Evolutionary conservation across 2,329 filamentous ascomycete genomes (phyloP).

Genomic region (Didymellaceae sp.): DNA sequence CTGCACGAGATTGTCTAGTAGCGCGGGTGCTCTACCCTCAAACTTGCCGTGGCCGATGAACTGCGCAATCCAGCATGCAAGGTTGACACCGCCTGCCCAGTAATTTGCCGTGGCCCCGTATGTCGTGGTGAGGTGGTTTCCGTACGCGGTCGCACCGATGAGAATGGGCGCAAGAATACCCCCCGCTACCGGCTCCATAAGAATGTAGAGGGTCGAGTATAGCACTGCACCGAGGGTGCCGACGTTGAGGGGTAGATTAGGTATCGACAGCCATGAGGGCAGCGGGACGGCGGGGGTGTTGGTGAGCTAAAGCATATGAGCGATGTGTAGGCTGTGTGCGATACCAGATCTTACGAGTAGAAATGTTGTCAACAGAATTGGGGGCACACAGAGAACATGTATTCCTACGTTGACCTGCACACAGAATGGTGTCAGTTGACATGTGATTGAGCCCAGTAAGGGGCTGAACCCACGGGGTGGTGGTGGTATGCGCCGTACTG

Average conservation of each 20-base stretch:
- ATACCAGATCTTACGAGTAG: conserved; percentile 65
- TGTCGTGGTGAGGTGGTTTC: conserved; percentile 74
- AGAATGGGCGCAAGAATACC: conserved; percentile 77
- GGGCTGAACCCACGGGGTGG: conserved; percentile 61
- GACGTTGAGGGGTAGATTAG: conserved; percentile 65
- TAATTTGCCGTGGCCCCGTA: conserved; percentile 67
- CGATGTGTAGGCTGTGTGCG: neutral
- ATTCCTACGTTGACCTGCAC: conserved; percentile 74
- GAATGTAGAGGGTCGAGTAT: conserved; percentile 82
- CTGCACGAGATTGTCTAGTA: conserved; percentile 90
- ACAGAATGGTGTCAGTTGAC: conserved; percentile 32
- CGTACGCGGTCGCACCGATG: conserved; percentile 73
- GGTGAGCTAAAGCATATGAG: conserved; percentile 55
- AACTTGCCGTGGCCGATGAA: conserved; percentile 91
- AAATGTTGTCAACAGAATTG: conserved; percentile 74
- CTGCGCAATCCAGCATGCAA: conserved; percentile 83
- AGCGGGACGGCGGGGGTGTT: conserved; percentile 62
- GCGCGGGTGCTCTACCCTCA: conserved; percentile 84
- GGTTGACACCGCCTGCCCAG: conserved; percentile 71
- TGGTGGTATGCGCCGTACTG: conserved; percentile 88
- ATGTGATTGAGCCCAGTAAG: conserved; percentile 16
- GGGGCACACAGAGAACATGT: conserved; percentile 79
- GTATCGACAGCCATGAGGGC: conserved; percentile 60
- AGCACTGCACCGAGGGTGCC: conserved; percentile 64
- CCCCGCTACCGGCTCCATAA: conserved; percentile 93